Conservation (phyloP, 495 filamentous ascomycete species). For the Sabuloglossum arenarium region DNA sequence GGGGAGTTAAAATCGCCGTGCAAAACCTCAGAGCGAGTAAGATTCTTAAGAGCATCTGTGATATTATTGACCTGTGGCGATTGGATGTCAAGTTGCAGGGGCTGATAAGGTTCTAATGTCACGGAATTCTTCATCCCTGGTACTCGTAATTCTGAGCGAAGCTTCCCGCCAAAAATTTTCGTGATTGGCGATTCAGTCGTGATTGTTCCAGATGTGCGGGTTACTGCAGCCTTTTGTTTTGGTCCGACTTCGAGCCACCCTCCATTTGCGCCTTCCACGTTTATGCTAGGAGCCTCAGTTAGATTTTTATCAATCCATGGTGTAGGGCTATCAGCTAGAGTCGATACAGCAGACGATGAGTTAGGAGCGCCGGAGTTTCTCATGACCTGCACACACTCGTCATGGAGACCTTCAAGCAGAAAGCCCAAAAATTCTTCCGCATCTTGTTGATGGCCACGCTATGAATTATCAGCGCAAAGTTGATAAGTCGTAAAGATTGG, state of each 20-base stretch:
- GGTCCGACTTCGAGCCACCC: conserved; percentile 86
- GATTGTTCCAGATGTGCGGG: conserved; percentile 65
- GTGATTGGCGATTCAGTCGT: conserved; percentile 63
- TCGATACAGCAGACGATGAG: conserved; percentile 21
- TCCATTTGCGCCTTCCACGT: conserved; percentile 12
- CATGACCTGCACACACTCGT: conserved; percentile 70
- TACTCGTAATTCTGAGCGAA: conserved; percentile 74
- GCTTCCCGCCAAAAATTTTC: conserved; percentile 82
- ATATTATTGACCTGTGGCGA: conserved; percentile 71
- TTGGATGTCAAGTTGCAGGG: conserved; percentile 86
- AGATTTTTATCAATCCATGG: conserved; percentile 13
- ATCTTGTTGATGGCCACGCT: conserved; percentile 94
- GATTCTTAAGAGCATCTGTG: conserved; percentile 65
- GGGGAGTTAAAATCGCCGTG: conserved; percentile 75
- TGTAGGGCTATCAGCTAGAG: conserved; percentile 18
- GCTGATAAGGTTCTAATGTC: conserved; percentile 82
- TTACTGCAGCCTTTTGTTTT: conserved; percentile 71
- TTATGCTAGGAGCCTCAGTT: conserved; percentile 1
- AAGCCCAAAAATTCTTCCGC: conserved; percentile 96
- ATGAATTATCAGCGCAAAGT: not conserved
- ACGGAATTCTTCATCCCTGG: conserved; percentile 77
- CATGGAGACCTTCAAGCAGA: conserved; percentile 76
- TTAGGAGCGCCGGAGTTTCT: conserved; percentile 24
- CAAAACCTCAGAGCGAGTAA: conserved; percentile 66
- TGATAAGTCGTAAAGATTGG: not conserved